Conservation (phyloP, 768 basidiomycete genomes). For the Mycena maculata region DNA sequence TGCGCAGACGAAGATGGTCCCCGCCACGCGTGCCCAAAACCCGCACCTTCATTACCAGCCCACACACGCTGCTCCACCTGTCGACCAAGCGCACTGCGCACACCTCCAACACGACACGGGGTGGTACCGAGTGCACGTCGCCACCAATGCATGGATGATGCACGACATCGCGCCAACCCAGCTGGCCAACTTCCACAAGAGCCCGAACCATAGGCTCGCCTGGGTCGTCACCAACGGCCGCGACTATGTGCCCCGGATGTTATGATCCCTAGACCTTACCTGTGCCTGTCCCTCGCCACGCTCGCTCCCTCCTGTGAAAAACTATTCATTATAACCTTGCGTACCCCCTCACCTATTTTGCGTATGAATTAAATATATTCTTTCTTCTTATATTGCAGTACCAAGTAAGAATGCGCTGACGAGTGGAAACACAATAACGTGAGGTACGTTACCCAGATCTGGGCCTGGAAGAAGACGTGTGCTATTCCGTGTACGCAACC, state of each 20-base stretch:
- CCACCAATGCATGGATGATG: neutral
- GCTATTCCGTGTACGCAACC: too few relatives aligned
- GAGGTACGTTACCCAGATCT: constrained; percentile 25
- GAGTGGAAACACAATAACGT: neutral
- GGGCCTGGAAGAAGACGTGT: too few relatives aligned
- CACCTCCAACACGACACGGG: neutral
- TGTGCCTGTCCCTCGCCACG: too few relatives aligned
- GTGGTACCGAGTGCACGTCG: neutral
- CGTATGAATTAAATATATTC: too few relatives aligned
- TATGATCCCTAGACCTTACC: too few relatives aligned
- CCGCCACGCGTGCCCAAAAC: neutral
- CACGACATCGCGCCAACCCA: neutral
- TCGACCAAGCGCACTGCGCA: neutral
- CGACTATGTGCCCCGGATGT: neutral
- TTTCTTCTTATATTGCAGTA: too few relatives aligned
- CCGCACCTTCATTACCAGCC: neutral
- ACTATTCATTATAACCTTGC: too few relatives aligned
- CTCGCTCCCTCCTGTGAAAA: too few relatives aligned
- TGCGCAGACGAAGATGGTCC: neutral
- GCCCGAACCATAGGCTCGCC: neutral
- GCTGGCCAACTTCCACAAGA: neutral
- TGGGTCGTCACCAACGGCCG: neutral
- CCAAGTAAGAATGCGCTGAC: too few relatives aligned
- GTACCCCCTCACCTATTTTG: too few relatives aligned
- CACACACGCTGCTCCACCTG: neutral